Evolutionary conservation across 1,284 basidiomycete genomes (phyloP).

Genomic region (Amylostereum chailletii): DNA sequence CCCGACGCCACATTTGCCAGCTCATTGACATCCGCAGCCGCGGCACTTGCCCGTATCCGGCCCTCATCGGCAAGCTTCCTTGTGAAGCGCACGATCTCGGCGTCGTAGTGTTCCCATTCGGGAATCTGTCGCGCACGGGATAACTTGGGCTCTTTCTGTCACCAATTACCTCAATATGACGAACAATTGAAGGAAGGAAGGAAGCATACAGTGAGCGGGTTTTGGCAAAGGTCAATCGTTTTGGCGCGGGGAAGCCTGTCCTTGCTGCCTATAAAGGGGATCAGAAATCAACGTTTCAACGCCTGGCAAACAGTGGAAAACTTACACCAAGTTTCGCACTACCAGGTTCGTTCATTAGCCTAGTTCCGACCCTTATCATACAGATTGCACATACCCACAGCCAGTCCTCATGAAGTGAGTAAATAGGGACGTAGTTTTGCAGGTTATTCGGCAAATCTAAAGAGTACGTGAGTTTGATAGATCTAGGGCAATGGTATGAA

Average conservation of each 20-base stretch:
- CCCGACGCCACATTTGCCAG: slow-evolving; percentile 42
- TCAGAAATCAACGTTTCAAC: slow-evolving; percentile 11
- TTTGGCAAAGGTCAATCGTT: slow-evolving; percentile 90
- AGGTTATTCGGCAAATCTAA: slow-evolving; percentile 89
- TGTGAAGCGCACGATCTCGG: slow-evolving; percentile 69
- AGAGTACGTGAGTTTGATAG: background rate
- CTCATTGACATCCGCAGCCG: slow-evolving; percentile 65
- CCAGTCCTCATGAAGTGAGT: slow-evolving; percentile 85
- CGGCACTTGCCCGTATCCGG: slow-evolving; percentile 52
- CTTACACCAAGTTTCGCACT: slow-evolving; percentile 87
- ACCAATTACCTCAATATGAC: background rate
- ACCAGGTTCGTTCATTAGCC: background rate
- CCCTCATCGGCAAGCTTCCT: slow-evolving; percentile 59
- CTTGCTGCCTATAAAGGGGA: slow-evolving; percentile 51
- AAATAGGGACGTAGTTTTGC: slow-evolving; percentile 82
- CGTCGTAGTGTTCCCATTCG: slow-evolving; percentile 93
- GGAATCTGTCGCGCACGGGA: slow-evolving; percentile 90
- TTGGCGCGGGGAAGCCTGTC: slow-evolving; percentile 74
- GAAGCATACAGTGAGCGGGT: slow-evolving; percentile 73
- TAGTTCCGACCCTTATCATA: too few relatives aligned
- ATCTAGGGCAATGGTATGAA: background rate
- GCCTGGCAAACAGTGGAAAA: slow-evolving; percentile 7
- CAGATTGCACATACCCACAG: slow-evolving; percentile 60
- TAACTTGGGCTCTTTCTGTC: slow-evolving; percentile 92
- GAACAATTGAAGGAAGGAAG: background rate